Evolutionary conservation across 1,139 yeast genomes (phyloP).

Genomic region (Suzukiozyma palmioleophila): DNA sequence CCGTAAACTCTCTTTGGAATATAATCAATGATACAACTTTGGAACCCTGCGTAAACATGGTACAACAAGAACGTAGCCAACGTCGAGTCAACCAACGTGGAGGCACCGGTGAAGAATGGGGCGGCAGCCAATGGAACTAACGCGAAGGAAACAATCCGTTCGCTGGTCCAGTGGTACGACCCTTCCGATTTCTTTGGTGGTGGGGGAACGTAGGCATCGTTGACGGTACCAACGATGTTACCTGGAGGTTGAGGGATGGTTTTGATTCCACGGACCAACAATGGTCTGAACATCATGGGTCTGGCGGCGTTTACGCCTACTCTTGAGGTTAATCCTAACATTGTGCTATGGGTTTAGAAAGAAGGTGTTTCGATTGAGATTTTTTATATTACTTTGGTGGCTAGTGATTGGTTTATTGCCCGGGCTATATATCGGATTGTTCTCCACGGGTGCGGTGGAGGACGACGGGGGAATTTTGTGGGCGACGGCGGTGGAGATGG

Average conservation of each 20-base stretch:
- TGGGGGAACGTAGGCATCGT: conserved; percentile 74
- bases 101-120: conserved; percentile 67
- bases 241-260: conserved; percentile 66
- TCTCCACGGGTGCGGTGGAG: too few relatives aligned
- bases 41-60: conserved; percentile 80
- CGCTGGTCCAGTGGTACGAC: conserved; percentile 86
- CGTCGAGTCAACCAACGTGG: conserved; percentile 70
- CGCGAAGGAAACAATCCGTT: conserved; percentile 60
- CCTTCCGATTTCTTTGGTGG: conserved; percentile 63
- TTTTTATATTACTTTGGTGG: conserved; percentile 3
- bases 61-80: conserved; percentile 59
- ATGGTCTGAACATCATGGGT: conserved; percentile 15
- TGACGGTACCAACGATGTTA: conserved; percentile 65
- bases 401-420: conserved; percentile 2
- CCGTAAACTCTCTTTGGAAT: conserved; percentile 85
- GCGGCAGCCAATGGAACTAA: conserved; percentile 71
- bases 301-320: conserved; percentile 21
- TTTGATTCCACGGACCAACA: conserved; percentile 24
- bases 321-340: conserved; percentile 26
- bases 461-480: too few relatives aligned
- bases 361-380: not conserved
- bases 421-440: too few relatives aligned
- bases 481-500: too few relatives aligned
- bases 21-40: conserved; percentile 84
- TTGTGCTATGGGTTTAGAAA: conserved; percentile 7